Evolutionary conservation across 805 yeast species (phyloP), one percentile per base, ranked within the genome.

Genomic region (Myxozyma neglecta): DNA sequence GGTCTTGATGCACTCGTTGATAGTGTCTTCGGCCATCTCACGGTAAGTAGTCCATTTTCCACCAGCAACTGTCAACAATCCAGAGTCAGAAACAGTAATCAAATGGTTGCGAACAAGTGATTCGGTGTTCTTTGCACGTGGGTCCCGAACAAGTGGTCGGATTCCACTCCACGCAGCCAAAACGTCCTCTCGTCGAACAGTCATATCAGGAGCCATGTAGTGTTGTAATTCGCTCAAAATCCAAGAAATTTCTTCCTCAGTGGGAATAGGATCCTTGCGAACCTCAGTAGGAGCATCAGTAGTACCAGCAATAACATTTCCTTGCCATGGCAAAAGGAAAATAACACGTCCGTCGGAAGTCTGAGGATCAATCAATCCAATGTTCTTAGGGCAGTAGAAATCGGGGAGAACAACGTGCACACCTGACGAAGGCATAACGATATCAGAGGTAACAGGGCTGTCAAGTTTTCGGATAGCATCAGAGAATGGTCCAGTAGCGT

Each of bases 31-130:
- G 24, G 97, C 97, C 97, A 92, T 92, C 79, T 90, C 96, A 79
- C 97, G 84, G 80, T 92, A 93, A 42, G 98, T 92, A 57, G 98
- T 92, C 98, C 98, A 92, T 79, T 92, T 92, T 75, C 98, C 98
- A 71, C 97, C 98, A 18, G 96, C 87, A 68, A 92, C 88, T 44
- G 98, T 92, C 44, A 92, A 80, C 69, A 92, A 82, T 32, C 93
- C 94, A 59, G 88, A 81, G 61, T 81, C 85, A 39, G 96, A 83
- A 36, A 84, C 80, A 70, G 87, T 82, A 57, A 92, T 81, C 70
- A 92, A 80, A 76, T 92, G 98, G 68, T 89, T 88, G 79, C 98
- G 87, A 48, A 92, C 98, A 67, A 92, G 80, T 56, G 91, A 92
- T 78, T 91, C 94, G 61, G 97, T 92, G 51, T 86, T 79, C 36